phyloP scores from a whole-genome alignment of 140 eudicot genomes.

The Senecio squalidus region DNA sequence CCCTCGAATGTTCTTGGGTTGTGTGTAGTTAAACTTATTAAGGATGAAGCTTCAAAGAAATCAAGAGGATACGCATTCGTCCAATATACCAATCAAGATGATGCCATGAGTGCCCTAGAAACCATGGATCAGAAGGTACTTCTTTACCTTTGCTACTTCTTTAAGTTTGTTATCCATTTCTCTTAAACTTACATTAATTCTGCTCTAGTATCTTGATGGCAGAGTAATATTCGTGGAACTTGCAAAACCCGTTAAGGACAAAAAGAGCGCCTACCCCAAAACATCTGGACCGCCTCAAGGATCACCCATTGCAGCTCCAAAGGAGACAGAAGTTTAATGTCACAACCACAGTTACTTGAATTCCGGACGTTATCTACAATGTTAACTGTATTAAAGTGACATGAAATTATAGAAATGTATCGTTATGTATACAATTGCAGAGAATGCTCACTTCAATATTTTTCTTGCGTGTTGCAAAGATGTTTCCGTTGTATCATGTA shows the following conservation, averaged over 20 bases:
- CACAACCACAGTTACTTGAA: no score
- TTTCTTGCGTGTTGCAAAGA: no score
- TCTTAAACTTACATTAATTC: background rate
- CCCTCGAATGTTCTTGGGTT: slow-evolving; percentile 7
- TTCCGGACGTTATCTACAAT: no score
- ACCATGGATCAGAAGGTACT: slow-evolving; percentile 63
- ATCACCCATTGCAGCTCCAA: slow-evolving; percentile 4
- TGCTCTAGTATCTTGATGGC: slow-evolving; percentile 50
- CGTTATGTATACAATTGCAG: no score
- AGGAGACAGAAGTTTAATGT: background rate
- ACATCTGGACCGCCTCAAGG: slow-evolving; percentile 63
- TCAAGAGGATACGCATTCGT: slow-evolving; percentile 75
- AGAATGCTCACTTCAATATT: no score
- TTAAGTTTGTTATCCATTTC: background rate
- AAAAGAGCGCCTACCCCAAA: slow-evolving; percentile 39
- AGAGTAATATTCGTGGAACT: slow-evolving; percentile 55
- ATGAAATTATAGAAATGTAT: no score
- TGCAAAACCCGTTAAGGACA: slow-evolving; percentile 45
- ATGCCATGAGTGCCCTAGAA: slow-evolving; percentile 65
- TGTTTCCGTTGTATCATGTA: no score
- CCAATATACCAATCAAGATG: slow-evolving; percentile 64
- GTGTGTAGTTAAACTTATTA: slow-evolving; percentile 47
- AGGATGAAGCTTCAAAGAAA: slow-evolving; percentile 39
- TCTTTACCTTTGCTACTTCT: background rate
- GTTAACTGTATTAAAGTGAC: slow-evolving; percentile 4